These are phyloP conservation scores for Aphanocladium album DNA, from an alignment of 2,329 filamentous ascomycete species.

Conservation along the genomic window DNA sequence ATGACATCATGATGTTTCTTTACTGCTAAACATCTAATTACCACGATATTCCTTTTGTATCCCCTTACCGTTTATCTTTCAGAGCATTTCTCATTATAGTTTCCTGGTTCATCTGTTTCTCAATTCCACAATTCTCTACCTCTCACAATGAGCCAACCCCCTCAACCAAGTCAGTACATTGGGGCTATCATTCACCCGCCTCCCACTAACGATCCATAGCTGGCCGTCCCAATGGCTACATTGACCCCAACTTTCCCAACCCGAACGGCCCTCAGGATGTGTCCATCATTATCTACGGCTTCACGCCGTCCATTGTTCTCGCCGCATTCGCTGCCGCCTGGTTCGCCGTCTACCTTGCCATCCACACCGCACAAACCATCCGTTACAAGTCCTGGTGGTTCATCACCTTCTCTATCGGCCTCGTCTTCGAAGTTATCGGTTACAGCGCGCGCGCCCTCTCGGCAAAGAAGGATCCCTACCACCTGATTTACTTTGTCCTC, in stretches of 20 bases:
- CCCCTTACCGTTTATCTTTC: too few relatives aligned
- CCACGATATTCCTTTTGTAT: too few relatives aligned
- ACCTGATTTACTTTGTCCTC: slow-evolving; percentile 50
- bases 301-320: slow-evolving; percentile 42
- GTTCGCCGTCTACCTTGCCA: slow-evolving; percentile 36
- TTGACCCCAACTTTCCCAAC: slow-evolving; percentile 49
- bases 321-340: slow-evolving; percentile 37
- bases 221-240: slow-evolving; percentile 29
- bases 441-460: slow-evolving; percentile 46
- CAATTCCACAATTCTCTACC: neutral
- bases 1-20: too few relatives aligned
- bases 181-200: neutral
- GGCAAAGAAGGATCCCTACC: slow-evolving; percentile 46
- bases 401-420: slow-evolving; percentile 37
- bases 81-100: too few relatives aligned
- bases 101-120: neutral
- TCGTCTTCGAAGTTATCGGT: slow-evolving; percentile 44
- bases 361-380: slow-evolving; percentile 33
- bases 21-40: too few relatives aligned
- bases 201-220: neutral
- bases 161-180: neutral
- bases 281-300: slow-evolving; percentile 46
- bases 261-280: slow-evolving; percentile 41
- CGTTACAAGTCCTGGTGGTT: slow-evolving; percentile 39
- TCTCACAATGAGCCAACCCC: neutral